These are phyloP conservation scores for Tieghemostelium lacteum DNA, from an alignment of 78 protist genomes.

Conservation along the genomic window DNA sequence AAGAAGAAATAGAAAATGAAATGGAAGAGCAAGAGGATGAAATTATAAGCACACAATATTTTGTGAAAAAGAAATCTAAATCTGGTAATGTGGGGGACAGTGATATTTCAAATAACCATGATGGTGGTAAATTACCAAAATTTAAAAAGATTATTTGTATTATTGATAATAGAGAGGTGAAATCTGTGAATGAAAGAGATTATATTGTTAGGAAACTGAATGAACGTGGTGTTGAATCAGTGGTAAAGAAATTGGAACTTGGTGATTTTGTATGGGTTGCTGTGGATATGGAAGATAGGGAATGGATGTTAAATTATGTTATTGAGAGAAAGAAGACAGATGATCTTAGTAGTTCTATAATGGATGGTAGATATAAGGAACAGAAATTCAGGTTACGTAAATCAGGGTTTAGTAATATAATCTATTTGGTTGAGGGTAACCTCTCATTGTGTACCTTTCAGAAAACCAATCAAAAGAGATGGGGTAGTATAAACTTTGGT, in stretches of 20 bases:
- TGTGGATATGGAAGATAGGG: neutral
- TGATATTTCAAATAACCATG: too few species aligned
- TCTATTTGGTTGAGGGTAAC: constrained; percentile 58
- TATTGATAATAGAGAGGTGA: constrained; percentile 77
- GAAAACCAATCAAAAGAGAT: neutral
- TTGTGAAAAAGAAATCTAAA: too few species aligned
- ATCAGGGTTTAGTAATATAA: constrained; percentile 45
- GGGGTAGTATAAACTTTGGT: constrained; percentile 58
- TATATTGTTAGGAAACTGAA: constrained; percentile 17
- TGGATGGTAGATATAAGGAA: constrained; percentile 80
- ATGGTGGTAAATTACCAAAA: neutral
- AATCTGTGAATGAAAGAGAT: constrained; percentile 47
- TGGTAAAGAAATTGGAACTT: constrained; percentile 34
- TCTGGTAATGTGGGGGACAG: neutral
- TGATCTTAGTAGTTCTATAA: constrained; percentile 63
- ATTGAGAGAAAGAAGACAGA: constrained; percentile 69
- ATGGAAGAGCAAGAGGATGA: too few species aligned
- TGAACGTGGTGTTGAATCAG: constrained; percentile 10
- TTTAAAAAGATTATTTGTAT: constrained; percentile 41
- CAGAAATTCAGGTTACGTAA: constrained; percentile 61
- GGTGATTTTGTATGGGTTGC: constrained; percentile 81
- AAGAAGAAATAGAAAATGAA: too few species aligned
- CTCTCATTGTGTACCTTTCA: too few species aligned
- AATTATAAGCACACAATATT: too few species aligned
- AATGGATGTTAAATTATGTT: constrained; percentile 52